Percentiles rank a stretch among this genome's conserved stretches.
Evolutionary conservation across 2,329 filamentous ascomycete species (phyloP).

Genomic region (Sporothrix brunneoviolacea): DNA sequence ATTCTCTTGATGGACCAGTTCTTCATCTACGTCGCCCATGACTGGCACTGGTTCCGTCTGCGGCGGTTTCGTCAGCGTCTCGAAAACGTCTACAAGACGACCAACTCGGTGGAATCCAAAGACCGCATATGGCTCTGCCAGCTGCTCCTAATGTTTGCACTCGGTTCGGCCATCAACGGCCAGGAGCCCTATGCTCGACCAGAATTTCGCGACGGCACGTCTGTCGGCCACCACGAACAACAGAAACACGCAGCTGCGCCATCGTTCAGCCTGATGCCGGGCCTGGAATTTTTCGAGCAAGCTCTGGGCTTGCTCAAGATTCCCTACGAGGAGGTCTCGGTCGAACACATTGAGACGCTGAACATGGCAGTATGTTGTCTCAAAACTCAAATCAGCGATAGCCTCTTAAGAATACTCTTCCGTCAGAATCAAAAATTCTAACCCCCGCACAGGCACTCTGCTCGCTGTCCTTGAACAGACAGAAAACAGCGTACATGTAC

Average conservation of each 20-base stretch:
- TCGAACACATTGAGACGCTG: constrained; percentile 9
- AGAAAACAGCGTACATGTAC: constrained; percentile 11
- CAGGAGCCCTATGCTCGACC: not conserved
- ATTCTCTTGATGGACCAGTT: constrained; percentile 6
- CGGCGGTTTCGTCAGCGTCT: constrained; percentile 2
- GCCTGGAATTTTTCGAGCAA: constrained; percentile 6
- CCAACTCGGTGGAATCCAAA: constrained; percentile 2
- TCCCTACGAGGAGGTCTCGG: constrained; percentile 9
- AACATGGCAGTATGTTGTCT: not conserved
- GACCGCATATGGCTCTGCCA: constrained; percentile 11
- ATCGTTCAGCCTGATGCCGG: not conserved
- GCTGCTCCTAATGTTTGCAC: constrained; percentile 1
- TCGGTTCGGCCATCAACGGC: constrained; percentile 8
- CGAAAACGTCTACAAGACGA: not conserved
- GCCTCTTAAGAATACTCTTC: too few relatives aligned
- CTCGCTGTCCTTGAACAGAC: constrained; percentile 6
- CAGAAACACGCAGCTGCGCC: not conserved
- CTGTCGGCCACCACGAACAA: too few relatives aligned
- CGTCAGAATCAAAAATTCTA: too few relatives aligned
- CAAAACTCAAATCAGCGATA: too few relatives aligned
- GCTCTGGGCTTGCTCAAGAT: constrained; percentile 12
- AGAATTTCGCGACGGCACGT: too few relatives aligned
- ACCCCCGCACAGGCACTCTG: constrained; percentile 2
- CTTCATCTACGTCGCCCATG: constrained; percentile 4
- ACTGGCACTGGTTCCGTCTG: constrained; percentile 11